Base-by-base conservation (phyloP, 2,329 filamentous ascomycete genomes). In the Ophiobolus disseminans region DNA sequence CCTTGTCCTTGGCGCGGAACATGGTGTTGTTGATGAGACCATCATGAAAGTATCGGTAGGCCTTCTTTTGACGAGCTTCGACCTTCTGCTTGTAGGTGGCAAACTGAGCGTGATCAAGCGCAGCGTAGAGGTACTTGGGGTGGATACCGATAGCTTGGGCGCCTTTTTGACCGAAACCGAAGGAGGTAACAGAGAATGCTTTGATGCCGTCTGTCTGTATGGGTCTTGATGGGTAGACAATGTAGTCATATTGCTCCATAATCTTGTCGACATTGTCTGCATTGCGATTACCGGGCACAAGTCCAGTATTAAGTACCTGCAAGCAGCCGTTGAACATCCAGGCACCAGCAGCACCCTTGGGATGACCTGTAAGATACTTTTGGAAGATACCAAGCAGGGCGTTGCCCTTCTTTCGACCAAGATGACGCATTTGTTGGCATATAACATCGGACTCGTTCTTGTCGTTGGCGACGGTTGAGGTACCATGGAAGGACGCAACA, bases 261-360 rank as follows among this genome's bases (percentile, higher is more conserved):
- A 92, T 82, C 72, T 92, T 86, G 73, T 99, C 94, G 45, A 99
- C 86, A 62, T 99, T 99, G 80, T 99, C 94, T 41, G 94, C 94
- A 66, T 99, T 99, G 68, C 92, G 89, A 80, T 99, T 99, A 51
- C 94, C 94, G 11, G 94, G 94, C 19, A 99, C 93, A 40, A 99
- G 81, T 69, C 94, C 94, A 41, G 84, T 88, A 81, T 97, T 96
- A 65, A 99, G 85, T 36, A 97, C 91, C 75, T 99, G 94, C 73
- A 99, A 80, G 74, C 90, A 94, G 60, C 94, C 94, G 81, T 99
- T 99, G 84, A 99, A 87, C 94, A 99, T 99, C 92, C 94, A 99
- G 39, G 93, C 94, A 81, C 94, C 94, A 52, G 94, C 94, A 67
- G 94, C 93, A 87, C 94, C 94, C 86, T 99, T 99, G 68, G 94